Percentiles rank a stretch among this genome's conserved stretches.
Conservation (phyloP, 768 basidiomycete species). For the Boletus sp. region DNA sequence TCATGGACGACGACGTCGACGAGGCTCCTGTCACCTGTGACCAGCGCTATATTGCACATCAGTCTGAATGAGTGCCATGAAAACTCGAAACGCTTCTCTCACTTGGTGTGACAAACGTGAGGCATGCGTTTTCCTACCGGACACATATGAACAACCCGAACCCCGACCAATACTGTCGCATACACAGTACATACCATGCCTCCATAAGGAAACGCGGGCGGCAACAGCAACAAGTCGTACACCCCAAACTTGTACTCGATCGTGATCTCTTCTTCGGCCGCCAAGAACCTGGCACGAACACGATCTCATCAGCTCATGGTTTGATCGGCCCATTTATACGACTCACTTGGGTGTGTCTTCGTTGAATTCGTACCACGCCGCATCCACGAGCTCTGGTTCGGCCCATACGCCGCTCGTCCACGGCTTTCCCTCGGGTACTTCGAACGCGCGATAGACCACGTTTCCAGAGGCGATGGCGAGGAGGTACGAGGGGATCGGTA, state of each 20-base stretch:
- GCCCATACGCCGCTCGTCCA: constrained; percentile 91
- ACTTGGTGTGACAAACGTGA: constrained; percentile 89
- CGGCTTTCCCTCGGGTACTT: constrained; percentile 52
- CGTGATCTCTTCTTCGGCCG: constrained; percentile 66
- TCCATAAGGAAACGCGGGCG: constrained; percentile 90
- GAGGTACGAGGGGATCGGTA: constrained; percentile 85
- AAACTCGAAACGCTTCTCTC: constrained; percentile 15
- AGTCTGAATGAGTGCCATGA: neutral
- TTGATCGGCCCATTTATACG: neutral
- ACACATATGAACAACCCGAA: neutral
- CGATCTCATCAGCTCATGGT: neutral
- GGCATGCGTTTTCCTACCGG: constrained; percentile 78
- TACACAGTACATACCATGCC: constrained; percentile 57
- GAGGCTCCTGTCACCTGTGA: constrained; percentile 81
- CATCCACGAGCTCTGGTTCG: constrained; percentile 79
- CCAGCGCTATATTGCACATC: constrained; percentile 51
- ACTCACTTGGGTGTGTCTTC: constrained; percentile 73
- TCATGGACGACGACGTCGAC: constrained; percentile 93
- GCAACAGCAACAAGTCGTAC: constrained; percentile 85
- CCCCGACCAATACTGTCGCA: neutral
- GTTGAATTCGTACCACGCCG: constrained; percentile 84
- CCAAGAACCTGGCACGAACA: constrained; percentile 56
- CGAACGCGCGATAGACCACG: constrained; percentile 68
- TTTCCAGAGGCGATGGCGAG: constrained; percentile 89
- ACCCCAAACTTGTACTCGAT: constrained; percentile 80